Base-by-base conservation (phyloP, 2,329 filamentous ascomycete genomes). In the Colletotrichum sp. region DNA sequence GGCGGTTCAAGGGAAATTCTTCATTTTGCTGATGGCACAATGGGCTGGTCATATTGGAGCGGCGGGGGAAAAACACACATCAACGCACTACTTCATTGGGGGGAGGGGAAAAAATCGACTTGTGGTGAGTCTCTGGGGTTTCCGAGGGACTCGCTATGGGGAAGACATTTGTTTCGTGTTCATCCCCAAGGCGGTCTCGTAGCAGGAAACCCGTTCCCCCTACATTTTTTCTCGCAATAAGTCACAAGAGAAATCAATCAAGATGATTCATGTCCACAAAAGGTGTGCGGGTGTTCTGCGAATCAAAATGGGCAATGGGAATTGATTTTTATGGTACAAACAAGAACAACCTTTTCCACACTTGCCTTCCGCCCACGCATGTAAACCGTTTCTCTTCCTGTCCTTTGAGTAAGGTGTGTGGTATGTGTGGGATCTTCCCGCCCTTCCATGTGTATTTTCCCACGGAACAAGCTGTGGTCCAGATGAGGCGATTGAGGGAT, bases 1-100 rank as follows among this genome's bases (percentile, higher is more conserved):
- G 87, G 87, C 86, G 87, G 87, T 88, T 87, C 85, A 81, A 81
- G 83, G 87, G 85, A 86, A 87, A 84, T 83, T 87, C 85, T 88
- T 88, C 86, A 87, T 88, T 87, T 52, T 87, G 84, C 86, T 85
- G 84, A 85, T 85, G 84, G 84, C 85, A 86, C 86, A 75, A 76
- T 65, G 70, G 86, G 86, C 84, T 82, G 85, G 85, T 76, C 72
- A 76, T 52, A 21, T 65, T 65, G 73, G 73, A 76, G 55, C 21
- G 55, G 55, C 26, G 59, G 30, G 59, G 59, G 59, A 34, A 63
- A 32, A 75, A 69, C 49, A 36, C 72, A 76, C 63, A 66, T 80
- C 78, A 52, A 52, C 44, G 44, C 44, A 52, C 44, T 52, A 52
- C 44, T 21, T 52, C 44, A 52, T 52, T 21, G 44, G n/a, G 64